Percentiles rank a stretch among this genome's conserved stretches.
phyloP scores from a whole-genome alignment of 1,139 yeast species.

The Zygoascus hellenicus region DNA sequence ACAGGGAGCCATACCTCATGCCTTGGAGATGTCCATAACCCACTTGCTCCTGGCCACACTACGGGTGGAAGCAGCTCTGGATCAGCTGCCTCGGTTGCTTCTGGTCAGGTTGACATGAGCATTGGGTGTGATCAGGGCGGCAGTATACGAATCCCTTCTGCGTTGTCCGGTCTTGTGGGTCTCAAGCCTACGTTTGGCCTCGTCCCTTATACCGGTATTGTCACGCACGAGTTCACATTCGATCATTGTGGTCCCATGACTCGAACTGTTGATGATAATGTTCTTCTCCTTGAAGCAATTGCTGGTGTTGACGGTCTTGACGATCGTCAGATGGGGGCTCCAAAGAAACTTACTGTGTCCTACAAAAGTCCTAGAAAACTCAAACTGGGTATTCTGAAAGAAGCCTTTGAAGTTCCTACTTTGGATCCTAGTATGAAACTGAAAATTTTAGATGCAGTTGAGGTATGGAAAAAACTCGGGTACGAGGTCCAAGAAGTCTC shows the following conservation, averaged over 20 bases:
- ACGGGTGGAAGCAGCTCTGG: conserved; percentile 60
- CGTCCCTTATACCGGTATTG: conserved; percentile 47
- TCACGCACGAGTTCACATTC: conserved; percentile 39
- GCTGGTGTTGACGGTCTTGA: conserved; percentile 38
- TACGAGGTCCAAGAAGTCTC: conserved; percentile 34
- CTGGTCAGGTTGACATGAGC: conserved; percentile 48
- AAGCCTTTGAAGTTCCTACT: conserved; percentile 34
- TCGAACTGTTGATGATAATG: conserved; percentile 35
- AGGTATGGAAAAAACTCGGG: conserved; percentile 30
- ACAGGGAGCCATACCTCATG: conserved; percentile 36
- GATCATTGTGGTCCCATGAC: conserved; percentile 48
- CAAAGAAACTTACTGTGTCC: conserved; percentile 16
- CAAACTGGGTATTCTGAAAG: conserved; percentile 34
- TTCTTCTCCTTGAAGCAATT: conserved; percentile 30
- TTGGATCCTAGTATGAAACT: conserved; percentile 31
- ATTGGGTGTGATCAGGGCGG: conserved; percentile 74
- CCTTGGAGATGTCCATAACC: conserved; percentile 39
- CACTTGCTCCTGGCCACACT: conserved; percentile 40
- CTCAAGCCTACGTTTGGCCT: conserved; percentile 60
- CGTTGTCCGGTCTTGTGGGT: conserved; percentile 61
- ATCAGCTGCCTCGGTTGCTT: conserved; percentile 48
- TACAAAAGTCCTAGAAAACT: conserved; percentile 18
- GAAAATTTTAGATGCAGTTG: conserved; percentile 29
- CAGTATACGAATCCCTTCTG: conserved; percentile 69
- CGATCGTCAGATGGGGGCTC: conserved; percentile 31